These are phyloP conservation scores for Amorphotheca resinae DNA, from an alignment of 495 filamentous ascomycete genomes.

Conservation along the genomic window DNA sequence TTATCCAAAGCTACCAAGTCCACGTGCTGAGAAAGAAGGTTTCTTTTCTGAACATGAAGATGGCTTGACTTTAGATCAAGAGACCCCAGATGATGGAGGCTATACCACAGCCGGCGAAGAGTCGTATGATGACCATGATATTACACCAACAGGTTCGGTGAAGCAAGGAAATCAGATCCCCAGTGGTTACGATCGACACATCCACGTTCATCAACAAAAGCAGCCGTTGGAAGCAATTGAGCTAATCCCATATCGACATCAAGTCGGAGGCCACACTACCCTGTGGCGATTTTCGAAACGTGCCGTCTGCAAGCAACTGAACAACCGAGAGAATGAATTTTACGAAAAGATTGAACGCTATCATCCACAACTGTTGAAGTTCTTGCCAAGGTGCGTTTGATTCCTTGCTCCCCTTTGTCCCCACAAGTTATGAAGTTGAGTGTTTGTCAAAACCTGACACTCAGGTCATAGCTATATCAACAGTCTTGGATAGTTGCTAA, in stretches of 20 bases:
- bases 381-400: constrained; percentile 73
- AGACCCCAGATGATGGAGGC: constrained; percentile 23
- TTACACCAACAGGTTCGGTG: constrained; percentile 22
- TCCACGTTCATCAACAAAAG: constrained; percentile 35
- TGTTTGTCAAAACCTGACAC: constrained; percentile 5
- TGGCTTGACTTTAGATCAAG: constrained; percentile 28
- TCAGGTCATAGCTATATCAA: neutral
- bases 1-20: constrained; percentile 30
- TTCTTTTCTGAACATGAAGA: constrained; percentile 45
- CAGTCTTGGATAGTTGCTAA: constrained; percentile 18
- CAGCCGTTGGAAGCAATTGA: constrained; percentile 83
- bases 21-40: constrained; percentile 32
- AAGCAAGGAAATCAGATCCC: constrained; percentile 16
- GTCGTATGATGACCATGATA: constrained; percentile 21
- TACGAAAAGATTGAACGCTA: constrained; percentile 88
- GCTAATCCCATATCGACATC: constrained; percentile 91
- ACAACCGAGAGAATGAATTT: constrained; percentile 94
- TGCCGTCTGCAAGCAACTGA: constrained; percentile 95
- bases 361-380: constrained; percentile 79
- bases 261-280: constrained; percentile 92
- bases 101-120: constrained; percentile 20
- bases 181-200: constrained; percentile 25
- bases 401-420: constrained; percentile 10
- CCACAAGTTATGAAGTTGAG: constrained; percentile 25
- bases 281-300: constrained; percentile 90